phyloP scores from a whole-genome alignment of 345 rosid genomes.

The Arabis alpina region DNA sequence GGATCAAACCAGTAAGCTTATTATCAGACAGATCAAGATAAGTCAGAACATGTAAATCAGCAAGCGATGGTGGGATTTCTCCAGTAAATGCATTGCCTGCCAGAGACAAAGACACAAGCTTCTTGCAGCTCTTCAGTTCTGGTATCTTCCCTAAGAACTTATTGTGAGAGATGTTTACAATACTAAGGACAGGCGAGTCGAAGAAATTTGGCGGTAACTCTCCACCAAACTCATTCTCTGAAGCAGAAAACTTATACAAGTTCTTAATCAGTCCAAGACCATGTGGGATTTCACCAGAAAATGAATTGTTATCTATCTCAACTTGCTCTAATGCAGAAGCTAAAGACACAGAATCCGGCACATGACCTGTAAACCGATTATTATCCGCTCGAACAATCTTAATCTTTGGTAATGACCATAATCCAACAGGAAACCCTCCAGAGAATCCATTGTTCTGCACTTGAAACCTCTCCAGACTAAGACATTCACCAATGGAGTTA shows the following conservation, averaged over 20 bases:
- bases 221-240: constrained; percentile 68
- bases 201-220: constrained; percentile 75
- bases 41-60: constrained; percentile 80
- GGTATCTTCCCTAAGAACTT: constrained; percentile 77
- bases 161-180: constrained; percentile 79
- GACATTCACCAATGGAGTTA: constrained; percentile 59
- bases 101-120: constrained; percentile 79
- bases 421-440: constrained; percentile 70
- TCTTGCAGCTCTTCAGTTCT: constrained; percentile 76
- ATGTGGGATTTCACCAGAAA: constrained; percentile 64
- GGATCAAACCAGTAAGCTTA: constrained; percentile 80
- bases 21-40: constrained; percentile 91
- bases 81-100: constrained; percentile 71
- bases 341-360: constrained; percentile 68
- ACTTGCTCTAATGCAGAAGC: constrained; percentile 85
- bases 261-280: constrained; percentile 82
- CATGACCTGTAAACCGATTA: constrained; percentile 69
- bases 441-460: constrained; percentile 80
- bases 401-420: constrained; percentile 73
- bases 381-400: constrained; percentile 83
- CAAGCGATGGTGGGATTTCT: constrained; percentile 71
- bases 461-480: constrained; percentile 82
- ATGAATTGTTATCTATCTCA: constrained; percentile 85
- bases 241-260: constrained; percentile 87
- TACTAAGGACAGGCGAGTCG: constrained; percentile 93